phyloP scores from a whole-genome alignment of 2,329 filamentous ascomycete genomes.

The Mycosphaerella arachidis region DNA sequence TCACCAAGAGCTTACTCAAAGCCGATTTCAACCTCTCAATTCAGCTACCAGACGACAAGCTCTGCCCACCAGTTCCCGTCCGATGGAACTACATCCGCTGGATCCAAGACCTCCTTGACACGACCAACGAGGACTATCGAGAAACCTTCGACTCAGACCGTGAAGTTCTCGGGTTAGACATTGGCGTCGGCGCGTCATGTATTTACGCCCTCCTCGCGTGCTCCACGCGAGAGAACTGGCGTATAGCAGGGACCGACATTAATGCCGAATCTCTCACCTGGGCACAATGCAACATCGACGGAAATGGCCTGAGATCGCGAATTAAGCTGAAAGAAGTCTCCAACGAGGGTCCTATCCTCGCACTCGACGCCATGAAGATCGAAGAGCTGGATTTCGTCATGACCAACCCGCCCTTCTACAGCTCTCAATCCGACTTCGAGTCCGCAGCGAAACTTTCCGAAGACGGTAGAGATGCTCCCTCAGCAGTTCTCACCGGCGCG shows the following conservation, averaged over 20 bases:
- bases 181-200: constrained; percentile 81
- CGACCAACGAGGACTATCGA: constrained; percentile 51
- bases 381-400: constrained; percentile 72
- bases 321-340: constrained; percentile 63
- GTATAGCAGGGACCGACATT: constrained; percentile 57
- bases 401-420: constrained; percentile 94
- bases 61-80: constrained; percentile 75
- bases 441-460: constrained; percentile 48
- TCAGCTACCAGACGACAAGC: constrained; percentile 67
- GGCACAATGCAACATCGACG: constrained; percentile 61
- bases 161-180: constrained; percentile 55
- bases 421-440: constrained; percentile 64
- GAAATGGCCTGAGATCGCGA: constrained; percentile 61
- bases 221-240: constrained; percentile 62
- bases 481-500: constrained; percentile 69
- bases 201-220: constrained; percentile 87
- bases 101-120: constrained; percentile 77
- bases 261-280: constrained; percentile 64
- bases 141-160: constrained; percentile 45
- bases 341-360: constrained; percentile 54
- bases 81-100: constrained; percentile 83
- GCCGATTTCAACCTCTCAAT: constrained; percentile 69
- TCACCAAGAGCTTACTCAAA: constrained; percentile 74
- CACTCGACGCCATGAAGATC: constrained; percentile 53
- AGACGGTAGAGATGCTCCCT: constrained; percentile 7